Conservation (phyloP, 371 early-diverging fungal species). For the Fennellomyces sp. region DNA sequence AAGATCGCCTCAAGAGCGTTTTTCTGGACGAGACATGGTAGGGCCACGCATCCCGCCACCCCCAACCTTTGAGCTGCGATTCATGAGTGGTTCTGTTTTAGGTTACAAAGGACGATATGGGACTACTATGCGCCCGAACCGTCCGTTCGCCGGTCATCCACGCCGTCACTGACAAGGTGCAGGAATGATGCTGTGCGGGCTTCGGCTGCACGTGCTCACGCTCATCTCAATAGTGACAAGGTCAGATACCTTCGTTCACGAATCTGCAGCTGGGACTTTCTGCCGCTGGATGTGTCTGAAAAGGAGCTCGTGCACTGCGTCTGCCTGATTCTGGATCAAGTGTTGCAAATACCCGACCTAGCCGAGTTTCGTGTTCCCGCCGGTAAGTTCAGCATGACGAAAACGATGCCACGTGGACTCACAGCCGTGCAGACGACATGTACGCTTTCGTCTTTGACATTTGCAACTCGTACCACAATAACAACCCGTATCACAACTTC, state of each 20-base stretch:
- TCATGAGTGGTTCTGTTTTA: too few species aligned
- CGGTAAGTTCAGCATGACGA: constrained; percentile 34
- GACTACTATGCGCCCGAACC: constrained; percentile 21
- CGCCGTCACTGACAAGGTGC: constrained; percentile 19
- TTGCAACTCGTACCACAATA: constrained; percentile 71
- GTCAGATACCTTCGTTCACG: constrained; percentile 32
- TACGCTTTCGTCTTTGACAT: constrained; percentile 67
- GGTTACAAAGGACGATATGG: constrained; percentile 19
- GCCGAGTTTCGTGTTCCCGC: constrained; percentile 55
- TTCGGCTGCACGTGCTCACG: not conserved
- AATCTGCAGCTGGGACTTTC: constrained; percentile 66
- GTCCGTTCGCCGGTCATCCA: constrained; percentile 3
- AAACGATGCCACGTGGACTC: constrained; percentile 14
- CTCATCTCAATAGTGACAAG: constrained; percentile 28
- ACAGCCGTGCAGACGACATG: constrained; percentile 46
- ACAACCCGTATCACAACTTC: constrained; percentile 89
- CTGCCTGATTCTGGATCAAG: constrained; percentile 60
- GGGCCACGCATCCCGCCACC: too few species aligned
- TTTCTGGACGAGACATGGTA: constrained; percentile 33
- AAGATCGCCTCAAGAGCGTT: constrained; percentile 37
- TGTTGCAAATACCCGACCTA: constrained; percentile 61
- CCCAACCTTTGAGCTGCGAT: too few species aligned
- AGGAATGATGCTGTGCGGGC: not conserved
- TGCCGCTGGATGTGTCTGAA: constrained; percentile 56
- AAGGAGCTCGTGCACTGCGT: constrained; percentile 63